Base-by-base conservation (phyloP, 1,139 yeast species). In the Suhomyces panamericanus region DNA sequence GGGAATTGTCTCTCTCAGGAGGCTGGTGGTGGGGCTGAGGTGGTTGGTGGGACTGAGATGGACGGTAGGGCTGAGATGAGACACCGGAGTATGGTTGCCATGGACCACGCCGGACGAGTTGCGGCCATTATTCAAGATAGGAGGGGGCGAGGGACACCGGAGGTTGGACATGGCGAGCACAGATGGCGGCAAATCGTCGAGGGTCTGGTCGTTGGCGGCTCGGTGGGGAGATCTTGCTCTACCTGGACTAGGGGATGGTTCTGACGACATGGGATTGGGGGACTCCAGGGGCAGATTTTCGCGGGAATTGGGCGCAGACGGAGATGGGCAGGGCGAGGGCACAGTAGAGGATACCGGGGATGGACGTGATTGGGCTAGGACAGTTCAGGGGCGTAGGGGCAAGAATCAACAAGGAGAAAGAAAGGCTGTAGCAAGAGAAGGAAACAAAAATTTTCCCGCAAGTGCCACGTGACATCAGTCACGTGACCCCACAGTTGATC, bases 101-200 rank as follows among this genome's bases (percentile, higher is more conserved):
- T 24, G 29, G 29, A 24, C 29, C n/a, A 12, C 14, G n/a, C 15
- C 17, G 8, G 29, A 10, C 4, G n/a, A 3, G 36, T 22, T n/a
- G 13, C 49, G 37, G 8, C 57, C 46, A 65, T 62, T 77, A 53
- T 77, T 77, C 42, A 81, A 64, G 42, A 82, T 81, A 2, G 87
- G 87, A 1, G 87, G 86, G 15, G 87, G 87, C 4, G 87, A 81
- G 2, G 87, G 86, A 54, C 85, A 80, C 48, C 84, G 69, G 42
- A 80, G 60, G 55, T 73, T 78, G 9, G 86, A 78, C 38, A 80
- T 67, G 2, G 87, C 85, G 60, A 79, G 20, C 7, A 70, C 72
- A 14, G 73, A 67, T 1, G 74, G 73, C 10, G 75, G 74, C 35
- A 68, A 56, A 12, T 66, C 71, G 16, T 48, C 46, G 14, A 26